Percentiles rank a stretch among this genome's conserved stretches.
Conservation (phyloP, 176 grass and related monocot genomes). For the Aegilops longissima region DNA sequence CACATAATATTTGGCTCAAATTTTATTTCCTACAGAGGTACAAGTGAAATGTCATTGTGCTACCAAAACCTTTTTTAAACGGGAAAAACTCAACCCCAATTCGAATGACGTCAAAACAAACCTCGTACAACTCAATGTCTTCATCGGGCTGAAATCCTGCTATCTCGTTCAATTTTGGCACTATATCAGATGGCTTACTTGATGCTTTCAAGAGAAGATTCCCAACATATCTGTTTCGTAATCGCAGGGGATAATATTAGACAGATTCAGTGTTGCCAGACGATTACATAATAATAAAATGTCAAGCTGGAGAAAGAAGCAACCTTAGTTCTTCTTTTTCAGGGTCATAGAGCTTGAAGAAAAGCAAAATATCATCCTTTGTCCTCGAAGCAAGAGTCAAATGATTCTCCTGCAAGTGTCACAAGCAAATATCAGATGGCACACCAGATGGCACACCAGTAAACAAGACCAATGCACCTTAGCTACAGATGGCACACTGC, state of each 20-base stretch:
- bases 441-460: conserved; percentile 17
- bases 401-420: conserved; percentile 41
- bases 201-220: conserved; percentile 63
- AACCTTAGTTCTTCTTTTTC: conserved; percentile 95
- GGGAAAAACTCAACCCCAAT: background rate
- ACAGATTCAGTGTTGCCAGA: background rate
- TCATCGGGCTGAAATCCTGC: conserved; percentile 72
- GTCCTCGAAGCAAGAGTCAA: conserved; percentile 50
- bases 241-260: conserved; percentile 32
- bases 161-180: conserved; percentile 73
- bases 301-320: background rate
- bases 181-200: conserved; percentile 67
- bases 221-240: conserved; percentile 72
- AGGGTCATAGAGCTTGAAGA: conserved; percentile 91
- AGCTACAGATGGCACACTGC: background rate
- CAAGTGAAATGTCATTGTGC: conserved; percentile 15
- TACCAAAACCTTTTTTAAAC: background rate
- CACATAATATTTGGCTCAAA: conserved; percentile 84
- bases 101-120: conserved; percentile 3
- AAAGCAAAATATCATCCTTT: conserved; percentile 89
- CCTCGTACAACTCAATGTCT: conserved; percentile 94
- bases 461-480: conserved; percentile 15
- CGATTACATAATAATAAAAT: conserved; percentile 2
- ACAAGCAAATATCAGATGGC: conserved; percentile 23
- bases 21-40: conserved; percentile 67